Conservation (phyloP, 345 rosid species). For the Erysimum cheiranthoides region DNA sequence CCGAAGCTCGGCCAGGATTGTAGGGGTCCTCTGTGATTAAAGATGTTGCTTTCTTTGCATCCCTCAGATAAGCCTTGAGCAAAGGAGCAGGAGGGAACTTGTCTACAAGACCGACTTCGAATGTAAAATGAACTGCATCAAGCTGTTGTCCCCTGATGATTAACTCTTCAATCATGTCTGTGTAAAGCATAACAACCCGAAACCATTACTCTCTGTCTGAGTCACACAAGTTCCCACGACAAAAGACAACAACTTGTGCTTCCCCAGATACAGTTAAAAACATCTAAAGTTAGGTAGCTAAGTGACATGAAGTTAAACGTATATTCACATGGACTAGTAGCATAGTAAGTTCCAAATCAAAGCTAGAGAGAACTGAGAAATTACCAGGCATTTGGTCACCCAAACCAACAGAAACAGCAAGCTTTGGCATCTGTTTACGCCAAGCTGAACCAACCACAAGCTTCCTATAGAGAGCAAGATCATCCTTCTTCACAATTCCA, state of each 20-base stretch:
- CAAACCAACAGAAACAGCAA: conserved; percentile 86
- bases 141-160: conserved; percentile 90
- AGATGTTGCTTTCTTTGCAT: conserved; percentile 87
- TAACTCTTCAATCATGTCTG: conserved; percentile 81
- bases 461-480: conserved; percentile 78
- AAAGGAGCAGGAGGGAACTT: conserved; percentile 83
- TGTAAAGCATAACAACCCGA: not conserved
- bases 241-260: not conserved
- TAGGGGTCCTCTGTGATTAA: conserved; percentile 74
- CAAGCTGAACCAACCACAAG: conserved; percentile 91
- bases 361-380: no score
- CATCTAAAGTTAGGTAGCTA: not conserved
- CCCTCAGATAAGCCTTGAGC: conserved; percentile 78
- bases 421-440: conserved; percentile 98
- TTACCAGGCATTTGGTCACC: conserved; percentile 91
- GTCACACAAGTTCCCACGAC: not conserved
- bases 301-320: not conserved
- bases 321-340: conserved; percentile 9
- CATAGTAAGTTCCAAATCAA: no score
- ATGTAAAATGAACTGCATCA: conserved; percentile 95
- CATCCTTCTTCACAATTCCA: conserved; percentile 80
- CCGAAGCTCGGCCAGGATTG: conserved; percentile 79
- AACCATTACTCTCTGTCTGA: conserved; percentile 31
- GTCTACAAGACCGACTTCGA: conserved; percentile 80
- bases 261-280: not conserved